phyloP scores from a whole-genome alignment of 148 eudicot species.

The Spergularia marina region DNA sequence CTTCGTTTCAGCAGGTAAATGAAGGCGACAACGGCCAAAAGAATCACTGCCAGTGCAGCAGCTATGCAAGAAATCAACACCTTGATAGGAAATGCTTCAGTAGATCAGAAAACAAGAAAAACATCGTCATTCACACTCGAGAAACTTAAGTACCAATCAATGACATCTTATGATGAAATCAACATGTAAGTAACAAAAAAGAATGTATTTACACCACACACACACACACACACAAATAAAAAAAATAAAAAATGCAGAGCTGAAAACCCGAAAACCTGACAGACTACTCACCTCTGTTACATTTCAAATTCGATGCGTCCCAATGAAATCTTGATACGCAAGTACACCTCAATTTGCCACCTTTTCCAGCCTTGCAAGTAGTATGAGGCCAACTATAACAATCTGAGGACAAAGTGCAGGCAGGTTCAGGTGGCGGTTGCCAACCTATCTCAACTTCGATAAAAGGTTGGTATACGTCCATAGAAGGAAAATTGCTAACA shows the following conservation, averaged over 20 bases:
- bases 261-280: no score
- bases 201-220: no score
- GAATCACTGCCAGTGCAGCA: slow-evolving; percentile 18
- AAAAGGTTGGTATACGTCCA: neutral
- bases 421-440: slow-evolving; percentile 18
- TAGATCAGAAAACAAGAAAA: neutral
- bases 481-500: neutral
- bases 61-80: slow-evolving; percentile 22
- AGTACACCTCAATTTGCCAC: slow-evolving; percentile 21
- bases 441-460: slow-evolving; percentile 24
- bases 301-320: slow-evolving; percentile 10
- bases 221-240: no score
- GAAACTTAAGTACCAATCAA: no score
- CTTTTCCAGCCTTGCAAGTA: slow-evolving; percentile 13
- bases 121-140: neutral
- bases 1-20: slow-evolving; percentile 13
- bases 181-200: neutral
- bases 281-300: slow-evolving; percentile 14
- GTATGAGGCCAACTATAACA: slow-evolving; percentile 25
- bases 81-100: slow-evolving; percentile 3
- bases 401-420: slow-evolving; percentile 15
- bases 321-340: slow-evolving; percentile 13
- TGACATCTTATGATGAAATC: neutral
- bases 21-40: slow-evolving; percentile 1
- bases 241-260: no score